Percentiles rank a stretch among this genome's conserved stretches.
Evolutionary conservation across 345 rosid genomes (phyloP).

Genomic region (Pseudoturritis turrita): DNA sequence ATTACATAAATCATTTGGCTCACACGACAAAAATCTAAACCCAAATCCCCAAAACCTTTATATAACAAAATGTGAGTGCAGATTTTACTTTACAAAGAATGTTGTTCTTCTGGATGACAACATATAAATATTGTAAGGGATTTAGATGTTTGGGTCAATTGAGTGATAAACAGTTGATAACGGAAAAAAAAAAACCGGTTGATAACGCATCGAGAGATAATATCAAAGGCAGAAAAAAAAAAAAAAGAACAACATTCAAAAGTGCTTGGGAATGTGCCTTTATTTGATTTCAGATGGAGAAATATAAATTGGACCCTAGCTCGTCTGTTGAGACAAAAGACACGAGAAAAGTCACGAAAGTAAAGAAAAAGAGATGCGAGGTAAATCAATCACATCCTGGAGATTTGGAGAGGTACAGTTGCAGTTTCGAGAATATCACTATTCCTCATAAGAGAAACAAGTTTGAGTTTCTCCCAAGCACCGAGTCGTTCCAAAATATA

Average conservation of each 20-base stretch:
- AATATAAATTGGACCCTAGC: not conserved
- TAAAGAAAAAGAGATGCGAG: not conserved
- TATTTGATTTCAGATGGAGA: not conserved
- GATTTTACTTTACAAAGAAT: no score
- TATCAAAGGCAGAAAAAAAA: not conserved
- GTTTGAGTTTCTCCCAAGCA: conserved; percentile 40
- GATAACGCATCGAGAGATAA: no score
- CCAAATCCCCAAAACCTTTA: no score
- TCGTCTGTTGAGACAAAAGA: not conserved
- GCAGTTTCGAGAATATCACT: conserved; percentile 42
- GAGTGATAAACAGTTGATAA: no score
- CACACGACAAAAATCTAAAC: no score
- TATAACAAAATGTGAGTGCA: no score
- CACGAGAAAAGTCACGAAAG: not conserved
- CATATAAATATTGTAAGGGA: no score
- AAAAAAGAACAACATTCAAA: not conserved
- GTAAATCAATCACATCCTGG: conserved; percentile 62
- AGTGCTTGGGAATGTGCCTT: not conserved
- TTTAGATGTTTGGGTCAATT: no score
- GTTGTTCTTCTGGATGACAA: no score
- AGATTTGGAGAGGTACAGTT: conserved; percentile 66
- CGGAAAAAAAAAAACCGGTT: not conserved
- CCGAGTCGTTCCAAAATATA: conserved; percentile 47
- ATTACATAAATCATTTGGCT: no score
- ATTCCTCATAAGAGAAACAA: conserved; percentile 37